Base-by-base conservation (phyloP, 768 basidiomycete species). In the Dacryopinax primogenitus region DNA sequence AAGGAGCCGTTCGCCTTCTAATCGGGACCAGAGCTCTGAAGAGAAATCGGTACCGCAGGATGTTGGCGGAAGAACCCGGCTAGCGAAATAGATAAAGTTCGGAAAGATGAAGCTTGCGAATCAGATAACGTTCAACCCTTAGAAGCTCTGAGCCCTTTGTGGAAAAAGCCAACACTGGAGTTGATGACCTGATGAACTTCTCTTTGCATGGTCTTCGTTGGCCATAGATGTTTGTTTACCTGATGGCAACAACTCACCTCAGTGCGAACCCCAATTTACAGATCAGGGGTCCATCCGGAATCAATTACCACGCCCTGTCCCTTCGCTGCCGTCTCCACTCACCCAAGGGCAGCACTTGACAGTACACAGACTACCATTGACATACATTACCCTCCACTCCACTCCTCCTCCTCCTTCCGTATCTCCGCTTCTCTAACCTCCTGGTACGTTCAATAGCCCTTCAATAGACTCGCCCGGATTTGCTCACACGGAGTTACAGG, bases 301-400 rank as follows among this genome's bases (percentile, higher is more conserved):
- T 58, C 51, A 58, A 28, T 58, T 58, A 13, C 7, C 41, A 37
- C 18, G 45, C 26, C 51, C 51, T 58, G 51, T 13, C 51, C 4
- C 13, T 58, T 7, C 4, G 26, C 26, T 6, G 23, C 13, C 26
- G 51, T 58, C 51, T 58, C n/a, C 51, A 58, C 51, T 2, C 51
- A 15, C 51, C 9, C 51, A 58, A 32, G 23, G 26, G 51, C 37
- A 39, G 30, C 51, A 58, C 26, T 39, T 39, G 12, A 58, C 51
- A 28, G 13, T 15, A 13, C 11, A 58, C 51, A 58, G 26, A 26
- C 51, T 11, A 58, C 23, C 51, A 28, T 30, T 58, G 26, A 58
- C 51, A 58, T 58, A 58, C 51, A 58, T 58, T 58, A 30, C 51
- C n/a, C n/a, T n/a, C n/a, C n/a, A n/a, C 51, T 58, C 51, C 51